Evolutionary conservation across 2,329 filamentous ascomycete genomes (phyloP), one percentile per base, ranked within the genome.

Genomic region (Colletotrichum navitas): DNA sequence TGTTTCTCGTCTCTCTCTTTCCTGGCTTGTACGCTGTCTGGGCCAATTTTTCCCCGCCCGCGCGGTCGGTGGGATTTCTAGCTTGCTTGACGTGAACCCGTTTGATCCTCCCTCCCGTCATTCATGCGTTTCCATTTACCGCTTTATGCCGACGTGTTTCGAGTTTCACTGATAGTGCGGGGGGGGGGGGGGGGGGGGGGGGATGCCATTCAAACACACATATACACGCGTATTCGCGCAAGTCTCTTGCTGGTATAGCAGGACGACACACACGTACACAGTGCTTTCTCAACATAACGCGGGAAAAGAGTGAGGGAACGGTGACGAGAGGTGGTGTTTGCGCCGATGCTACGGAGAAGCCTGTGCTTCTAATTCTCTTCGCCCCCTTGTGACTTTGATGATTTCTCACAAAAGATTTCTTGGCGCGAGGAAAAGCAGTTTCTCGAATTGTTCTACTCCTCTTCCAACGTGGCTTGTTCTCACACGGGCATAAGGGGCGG

Each of bases 111-210:
- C 41, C 14, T 18, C 39, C 39, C 39, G 36, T 14, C 14, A 26
- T 39, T 51, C 43, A 62, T 62, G 45, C 60, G 45, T 51, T 62
- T 39, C 45, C 43, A 26, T 62, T 29, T 51, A 45, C 21, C 41
- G 29, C 58, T 14, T 39, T 49, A 62, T 51, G 45, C 45, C 45
- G 45, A 62, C 60, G 14, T 16, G 61, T 43, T 63, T 54, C 61
- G 61, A 54, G 61, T 63, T 63, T 63, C 49, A 63, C 26, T 45
- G 36, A 54, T 21, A 63, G 32, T 45, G 61, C 36, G 36, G 49
- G 4, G 29, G 4, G 49, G 45, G 34, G 34, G 32, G 24, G 45
- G 36, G 49, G 4, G 29, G 4, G 49, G 45, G 34, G 34, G 32
- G 24, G 45, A n/a, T 12, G 1, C n/a, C n/a, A 24, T 47, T 47